phyloP scores from a whole-genome alignment of 75 land plant species.

The Cupressus sempervirens region DNA sequence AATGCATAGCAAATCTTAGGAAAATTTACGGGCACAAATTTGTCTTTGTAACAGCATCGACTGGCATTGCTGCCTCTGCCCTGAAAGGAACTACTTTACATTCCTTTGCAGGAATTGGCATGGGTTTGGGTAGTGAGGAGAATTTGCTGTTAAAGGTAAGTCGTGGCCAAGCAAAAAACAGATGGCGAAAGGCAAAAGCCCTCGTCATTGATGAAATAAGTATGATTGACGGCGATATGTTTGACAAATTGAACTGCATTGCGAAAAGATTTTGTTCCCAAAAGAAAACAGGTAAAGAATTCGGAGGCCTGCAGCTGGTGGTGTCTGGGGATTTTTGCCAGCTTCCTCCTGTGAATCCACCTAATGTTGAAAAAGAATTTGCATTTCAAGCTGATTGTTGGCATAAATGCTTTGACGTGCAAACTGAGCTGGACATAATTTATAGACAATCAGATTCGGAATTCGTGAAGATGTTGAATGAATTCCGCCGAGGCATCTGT shows the following conservation, averaged over 20 bases:
- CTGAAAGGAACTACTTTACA: slow-evolving; percentile 66
- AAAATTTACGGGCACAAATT: slow-evolving; percentile 18
- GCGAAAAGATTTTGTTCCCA: slow-evolving; percentile 30
- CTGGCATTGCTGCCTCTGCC: slow-evolving; percentile 71
- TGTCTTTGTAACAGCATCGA: slow-evolving; percentile 79
- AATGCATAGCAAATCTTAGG: slow-evolving; percentile 28
- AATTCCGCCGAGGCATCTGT: slow-evolving; percentile 49
- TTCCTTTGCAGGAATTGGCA: slow-evolving; percentile 65
- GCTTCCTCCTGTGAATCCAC: slow-evolving; percentile 48
- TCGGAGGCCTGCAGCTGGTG: slow-evolving; percentile 73
- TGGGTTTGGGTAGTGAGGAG: slow-evolving; percentile 17
- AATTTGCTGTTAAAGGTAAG: slow-evolving; percentile 18
- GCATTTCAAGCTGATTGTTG: slow-evolving; percentile 83
- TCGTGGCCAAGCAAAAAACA: slow-evolving; percentile 7
- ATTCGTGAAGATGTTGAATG: slow-evolving; percentile 51
- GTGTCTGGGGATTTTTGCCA: slow-evolving; percentile 80
- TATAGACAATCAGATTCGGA: slow-evolving; percentile 53
- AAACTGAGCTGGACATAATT: slow-evolving; percentile 51
- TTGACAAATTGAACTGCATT: slow-evolving; percentile 60
- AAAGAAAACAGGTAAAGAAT: slow-evolving; percentile 1
- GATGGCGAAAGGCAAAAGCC: slow-evolving; percentile 59
- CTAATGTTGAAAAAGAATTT: slow-evolving; percentile 33
- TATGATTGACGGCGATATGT: slow-evolving; percentile 64
- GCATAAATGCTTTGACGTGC: slow-evolving; percentile 58
- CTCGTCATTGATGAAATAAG: slow-evolving; percentile 78